Percentiles rank a stretch among this genome's conserved stretches.
Conservation (phyloP, 2,329 filamentous ascomycete genomes). For the Arthrobotrys megalospora region DNA sequence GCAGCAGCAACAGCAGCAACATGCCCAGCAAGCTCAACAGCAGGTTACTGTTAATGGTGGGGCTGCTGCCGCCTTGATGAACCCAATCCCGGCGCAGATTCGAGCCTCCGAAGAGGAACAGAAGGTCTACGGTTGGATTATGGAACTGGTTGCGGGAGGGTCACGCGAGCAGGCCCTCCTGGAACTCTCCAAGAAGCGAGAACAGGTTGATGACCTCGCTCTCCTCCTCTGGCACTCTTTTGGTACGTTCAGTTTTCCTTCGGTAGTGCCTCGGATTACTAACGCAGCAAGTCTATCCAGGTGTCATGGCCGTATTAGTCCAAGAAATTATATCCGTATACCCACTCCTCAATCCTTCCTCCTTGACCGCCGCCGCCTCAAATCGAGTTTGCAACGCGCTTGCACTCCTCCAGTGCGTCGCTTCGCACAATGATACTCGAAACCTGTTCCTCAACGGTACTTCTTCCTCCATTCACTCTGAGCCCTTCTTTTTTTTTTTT, state of each 20-base stretch:
- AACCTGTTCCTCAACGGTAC: constrained; percentile 92
- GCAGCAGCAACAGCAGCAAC: constrained; percentile 30
- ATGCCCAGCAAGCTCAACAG: constrained; percentile 70
- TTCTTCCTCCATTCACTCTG: neutral
- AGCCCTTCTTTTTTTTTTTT: too few relatives aligned
- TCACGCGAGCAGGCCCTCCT: constrained; percentile 91
- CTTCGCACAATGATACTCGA: constrained; percentile 95
- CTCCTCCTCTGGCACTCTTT: constrained; percentile 99
- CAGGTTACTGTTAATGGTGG: constrained; percentile 70
- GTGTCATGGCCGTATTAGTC: constrained; percentile 96
- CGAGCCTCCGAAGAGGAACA: constrained; percentile 63
- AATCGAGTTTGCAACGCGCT: constrained; percentile 98
- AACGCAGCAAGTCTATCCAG: constrained; percentile 69
- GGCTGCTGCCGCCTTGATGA: constrained; percentile 62
- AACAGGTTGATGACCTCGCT: constrained; percentile 96
- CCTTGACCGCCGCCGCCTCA: constrained; percentile 95
- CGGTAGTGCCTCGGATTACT: neutral
- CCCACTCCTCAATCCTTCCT: constrained; percentile 93
- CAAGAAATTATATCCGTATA: constrained; percentile 99
- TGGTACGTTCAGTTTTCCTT: constrained; percentile 74
- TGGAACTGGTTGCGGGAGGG: constrained; percentile 64
- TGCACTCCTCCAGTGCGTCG: constrained; percentile 94
- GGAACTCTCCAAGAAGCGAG: constrained; percentile 97
- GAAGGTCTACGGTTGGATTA: constrained; percentile 65
- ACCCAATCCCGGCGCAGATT: constrained; percentile 48